Base-by-base conservation (phyloP, 805 yeast genomes). In the Tanozyma kutaoensis region DNA sequence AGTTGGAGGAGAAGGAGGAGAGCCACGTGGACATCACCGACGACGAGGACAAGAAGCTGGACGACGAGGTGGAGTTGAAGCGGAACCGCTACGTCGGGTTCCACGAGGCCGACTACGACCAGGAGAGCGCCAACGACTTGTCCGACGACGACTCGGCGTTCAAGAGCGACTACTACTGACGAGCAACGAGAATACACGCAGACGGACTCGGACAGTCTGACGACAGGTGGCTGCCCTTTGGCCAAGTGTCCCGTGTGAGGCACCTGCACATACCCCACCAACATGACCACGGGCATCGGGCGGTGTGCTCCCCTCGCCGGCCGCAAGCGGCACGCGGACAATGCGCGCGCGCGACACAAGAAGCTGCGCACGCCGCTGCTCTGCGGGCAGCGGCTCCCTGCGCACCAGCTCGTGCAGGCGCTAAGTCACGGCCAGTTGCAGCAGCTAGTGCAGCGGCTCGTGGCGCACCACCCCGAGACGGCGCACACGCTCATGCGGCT, bases 391-490 rank as follows among this genome's bases (percentile, higher is more conserved):
- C 62, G 60, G 9, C 60, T 81, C 27, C 79, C 91, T 4, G 44
- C 79, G 12, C 47, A 56, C 25, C 61, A 93, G 32, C 50, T 78
- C 15, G 59, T 82, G 13, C 91, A 82, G 46, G 69, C 77, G 7
- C 54, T 82, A 32, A 79, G 75, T 46, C 66, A 66, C 29, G 45
- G 57, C 27, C 57, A 70, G 23, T 55, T 82, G 20, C 72, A 69
- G 39, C 39, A 40, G 8, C 46, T 82, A 25, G 48, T 82, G 17
- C 53, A 56, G 15, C 54, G 59, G 19, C 54, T 82, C 27, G 62
- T 81, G 17, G 53, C 58, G 9, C 50, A 52, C 15, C 76, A 77
- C 42, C 91, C 91, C 0, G 78, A 75, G 40, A 50, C 79, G 6
- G 52, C 64, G 1, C 50, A 47, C 12, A 69, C 72, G 19, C 52